Base-by-base conservation (phyloP, 23 red algal species). In the Pyropia haitanensis region DNA sequence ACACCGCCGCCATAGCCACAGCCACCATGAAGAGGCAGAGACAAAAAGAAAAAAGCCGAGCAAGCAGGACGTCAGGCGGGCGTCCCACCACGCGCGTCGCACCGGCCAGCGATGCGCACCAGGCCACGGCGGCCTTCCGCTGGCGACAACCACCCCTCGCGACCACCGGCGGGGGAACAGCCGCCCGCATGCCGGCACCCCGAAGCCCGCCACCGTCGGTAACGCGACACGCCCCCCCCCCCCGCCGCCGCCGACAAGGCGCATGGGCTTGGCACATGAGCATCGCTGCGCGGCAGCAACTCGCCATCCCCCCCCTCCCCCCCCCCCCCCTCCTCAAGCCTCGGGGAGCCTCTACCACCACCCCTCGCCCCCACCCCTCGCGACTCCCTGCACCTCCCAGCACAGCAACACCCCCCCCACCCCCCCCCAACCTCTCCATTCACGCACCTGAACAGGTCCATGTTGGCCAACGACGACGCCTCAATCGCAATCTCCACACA, bases 401-500 rank as follows among this genome's bases (percentile, higher is more conserved):
- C 49, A 70, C 16, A 46, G 12, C 6, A 15, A 10, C 29, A 2
- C 8, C 46, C 18, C 53, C 14, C 57, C 23, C 32, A 8, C 80
- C 48, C 56, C 80, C 80, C 80, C 74, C 1, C 50, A n/a, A 13
- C 63, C 70, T 53, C 68, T 71, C 25, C 66, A 17, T 63, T 49
- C 50, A 39, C 65, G 31, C 48, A 75, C 70, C 49, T 75, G 18
- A 19, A 86, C 23, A 86, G 70, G 55, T 86, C 80, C 80, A 86
- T 86, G 52, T 86, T 86, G 15, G 80, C 68, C 33, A 86, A 63
- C 49, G 68, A 69, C 15, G 18, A 67, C 13, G 80, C 80, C 53
- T 86, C 80, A 51, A 86, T 65, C 32, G 74, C 70, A 27, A 86
- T 75, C 18, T 86, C 80, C 53, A 86, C 15, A 27, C 68, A 34